These are phyloP conservation scores for Dendrobium officinale DNA, from an alignment of 106 monocot species.

Conservation along the genomic window DNA sequence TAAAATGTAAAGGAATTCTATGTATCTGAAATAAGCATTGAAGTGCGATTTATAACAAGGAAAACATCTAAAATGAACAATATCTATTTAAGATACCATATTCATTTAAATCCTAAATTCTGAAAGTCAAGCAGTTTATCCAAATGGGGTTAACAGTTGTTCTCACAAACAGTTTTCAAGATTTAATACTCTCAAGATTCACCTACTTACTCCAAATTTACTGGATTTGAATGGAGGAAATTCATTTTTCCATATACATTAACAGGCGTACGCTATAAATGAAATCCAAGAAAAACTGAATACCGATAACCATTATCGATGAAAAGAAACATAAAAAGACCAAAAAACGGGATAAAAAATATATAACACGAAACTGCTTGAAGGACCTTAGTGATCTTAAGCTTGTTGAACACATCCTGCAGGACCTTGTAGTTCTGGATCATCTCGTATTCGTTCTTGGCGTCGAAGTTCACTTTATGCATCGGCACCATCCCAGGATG, in stretches of 20 bases:
- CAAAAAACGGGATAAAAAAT: neutral
- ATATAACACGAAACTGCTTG: neutral
- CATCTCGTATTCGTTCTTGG: constrained; percentile 98
- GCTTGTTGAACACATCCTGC: constrained; percentile 98
- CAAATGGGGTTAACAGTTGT: neutral
- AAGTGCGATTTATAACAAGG: neutral
- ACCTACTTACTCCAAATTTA: too few species aligned
- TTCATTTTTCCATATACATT: too few species aligned
- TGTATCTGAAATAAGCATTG: too few species aligned
- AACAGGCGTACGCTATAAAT: too few species aligned
- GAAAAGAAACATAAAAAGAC: too few species aligned
- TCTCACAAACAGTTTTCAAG: too few species aligned
- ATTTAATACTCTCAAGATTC: too few species aligned
- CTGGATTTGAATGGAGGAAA: too few species aligned
- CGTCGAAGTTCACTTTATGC: constrained; percentile 99
- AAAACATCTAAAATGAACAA: neutral
- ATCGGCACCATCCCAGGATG: constrained; percentile 95
- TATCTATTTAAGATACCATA: neutral
- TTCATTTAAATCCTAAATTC: neutral
- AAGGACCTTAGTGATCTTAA: constrained; percentile 90
- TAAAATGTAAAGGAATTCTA: too few species aligned
- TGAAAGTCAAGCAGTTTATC: neutral
- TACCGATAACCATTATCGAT: too few species aligned
- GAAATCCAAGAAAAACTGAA: too few species aligned
- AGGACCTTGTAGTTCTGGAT: constrained; percentile 99